Base-by-base conservation (phyloP, 2,329 filamentous ascomycete genomes). In the Beauveria sp. region DNA sequence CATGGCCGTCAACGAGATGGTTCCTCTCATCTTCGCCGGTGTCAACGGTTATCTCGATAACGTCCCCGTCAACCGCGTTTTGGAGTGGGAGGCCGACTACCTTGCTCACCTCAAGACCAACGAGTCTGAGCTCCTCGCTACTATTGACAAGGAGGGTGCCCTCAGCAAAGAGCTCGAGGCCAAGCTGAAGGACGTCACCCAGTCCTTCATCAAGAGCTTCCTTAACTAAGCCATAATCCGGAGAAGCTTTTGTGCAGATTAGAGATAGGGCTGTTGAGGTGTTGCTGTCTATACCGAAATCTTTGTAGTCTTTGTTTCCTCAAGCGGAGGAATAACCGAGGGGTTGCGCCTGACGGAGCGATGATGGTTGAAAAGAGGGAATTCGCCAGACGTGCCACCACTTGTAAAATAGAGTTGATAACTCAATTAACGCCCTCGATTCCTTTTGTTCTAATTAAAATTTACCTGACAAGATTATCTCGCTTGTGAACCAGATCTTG, bases 1-100 rank as follows among this genome's bases (percentile, higher is more conserved):
- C 72, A 97, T 97, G 92, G 90, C 91, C 70, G 93, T 97, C 76
- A 94, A 96, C 84, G 93, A 99, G 84, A 97, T 97, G 93, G 94
- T 99, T 83, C 94, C 94, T 70, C 88, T 99, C 70, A 97, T 99
- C 85, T 99, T 86, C 81, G 93, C 94, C 69, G 94, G 94, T 96
- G 91, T 99, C 82, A 97, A 97, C 82, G 94, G 94, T 84, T 82
- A 85, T 81, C 88, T 99, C 69, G 94, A 99, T 83, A 75, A 67
- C 70, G 84, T 99, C 68, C 94, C 94, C 66, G 94, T 97, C 74
- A 76, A 67, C 86, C 96, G 93, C 89, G 89, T 99, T 70, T 86
- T 94, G 67, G 78, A 86, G 77, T 99, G 93, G 92, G 94, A 99
- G 85, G 70, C 88, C 72, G 93, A 97, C 81, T 96, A 96, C 88